A percentile compares a stretch with the other conserved stretches of the same genome.
phyloP scores from a whole-genome alignment of 305 asterid genomes.

The Ajuga reptans region DNA sequence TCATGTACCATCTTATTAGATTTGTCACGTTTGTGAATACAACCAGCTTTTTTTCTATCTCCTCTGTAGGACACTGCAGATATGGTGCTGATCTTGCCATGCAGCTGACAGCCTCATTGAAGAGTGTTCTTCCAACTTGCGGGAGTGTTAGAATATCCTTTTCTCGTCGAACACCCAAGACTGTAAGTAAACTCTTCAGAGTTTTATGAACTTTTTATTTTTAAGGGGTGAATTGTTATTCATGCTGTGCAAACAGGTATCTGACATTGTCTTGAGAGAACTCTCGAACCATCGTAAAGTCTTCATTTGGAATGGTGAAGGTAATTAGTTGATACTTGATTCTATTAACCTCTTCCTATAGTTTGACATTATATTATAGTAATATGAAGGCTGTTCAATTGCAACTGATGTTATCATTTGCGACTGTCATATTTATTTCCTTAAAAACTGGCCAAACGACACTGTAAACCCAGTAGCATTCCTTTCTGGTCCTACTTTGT shows the following conservation, averaged over 20 bases:
- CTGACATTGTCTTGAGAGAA: slow-evolving; percentile 41
- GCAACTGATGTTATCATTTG: background rate
- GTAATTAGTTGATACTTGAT: slow-evolving; percentile 32
- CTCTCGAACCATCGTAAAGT: slow-evolving; percentile 53
- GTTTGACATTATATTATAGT: background rate
- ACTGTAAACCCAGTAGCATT: background rate
- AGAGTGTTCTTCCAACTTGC: slow-evolving; percentile 57
- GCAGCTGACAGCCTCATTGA: slow-evolving; percentile 54
- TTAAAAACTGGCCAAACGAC: background rate
- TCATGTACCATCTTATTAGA: background rate
- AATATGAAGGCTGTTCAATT: background rate
- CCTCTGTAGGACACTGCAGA: slow-evolving; percentile 55
- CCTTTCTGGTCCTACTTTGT: background rate
- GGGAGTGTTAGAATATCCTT: slow-evolving; percentile 75
- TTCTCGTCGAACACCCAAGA: slow-evolving; percentile 80
- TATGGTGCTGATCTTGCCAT: slow-evolving; percentile 69
- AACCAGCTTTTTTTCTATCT: background rate
- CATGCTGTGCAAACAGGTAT: slow-evolving; percentile 45
- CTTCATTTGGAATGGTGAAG: slow-evolving; percentile 70
- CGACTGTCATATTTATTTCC: background rate
- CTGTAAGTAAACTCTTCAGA: slow-evolving; percentile 33
- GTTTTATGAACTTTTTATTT: slow-evolving; percentile 5
- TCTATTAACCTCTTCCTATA: background rate
- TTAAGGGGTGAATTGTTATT: slow-evolving; percentile 19
- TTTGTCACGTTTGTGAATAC: background rate